Evolutionary conservation across 768 basidiomycete genomes (phyloP), one percentile per base, ranked within the genome.

Genomic region (Amanita brunnescens): DNA sequence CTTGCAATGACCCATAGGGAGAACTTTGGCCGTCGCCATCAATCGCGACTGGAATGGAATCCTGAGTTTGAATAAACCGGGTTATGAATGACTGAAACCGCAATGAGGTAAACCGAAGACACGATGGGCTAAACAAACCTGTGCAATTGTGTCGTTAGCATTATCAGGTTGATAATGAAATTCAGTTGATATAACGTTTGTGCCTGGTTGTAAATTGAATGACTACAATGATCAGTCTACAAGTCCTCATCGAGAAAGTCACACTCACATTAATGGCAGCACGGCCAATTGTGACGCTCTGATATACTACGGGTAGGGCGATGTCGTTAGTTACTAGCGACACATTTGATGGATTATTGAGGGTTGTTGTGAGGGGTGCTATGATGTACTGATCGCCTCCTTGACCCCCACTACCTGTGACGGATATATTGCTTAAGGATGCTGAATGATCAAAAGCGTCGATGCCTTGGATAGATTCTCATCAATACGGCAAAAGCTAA

Each of bases 341-440:
- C 30, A 87, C 62, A 57, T 85, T 84, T 5, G 83, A 85, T 6
- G 83, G 85, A 54, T 87, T 87, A 20, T 80, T 61, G 41, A 87
- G 66, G 12, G 64, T 71, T 16, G 81, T 74, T 0, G 74, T 78
- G n/a, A 85, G 62, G 1, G 80, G 82, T 2, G 79, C 60, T 26
- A 75, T 64, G 38, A 87, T 72, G 58, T 71, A 87, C 62, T 84
- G 67, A 54, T 69, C 69, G 5, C 81, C 81, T n/a, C 76, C 77
- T 46, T 63, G 67, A 37, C 81, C 82, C 33, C 85, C 84, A 57
- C 84, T 84, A 21, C 83, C 85, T 16, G 71, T 67, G 29, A 87
- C 78, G 4, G 71, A 69, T 29, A 86, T 76, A 49, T 87, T 75
- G 61, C 68, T 72, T 43, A 86, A 65, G 1, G 58, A 30, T 1